phyloP scores from a whole-genome alignment of 1,284 basidiomycete species.

The Rhodotorula sp. region DNA sequence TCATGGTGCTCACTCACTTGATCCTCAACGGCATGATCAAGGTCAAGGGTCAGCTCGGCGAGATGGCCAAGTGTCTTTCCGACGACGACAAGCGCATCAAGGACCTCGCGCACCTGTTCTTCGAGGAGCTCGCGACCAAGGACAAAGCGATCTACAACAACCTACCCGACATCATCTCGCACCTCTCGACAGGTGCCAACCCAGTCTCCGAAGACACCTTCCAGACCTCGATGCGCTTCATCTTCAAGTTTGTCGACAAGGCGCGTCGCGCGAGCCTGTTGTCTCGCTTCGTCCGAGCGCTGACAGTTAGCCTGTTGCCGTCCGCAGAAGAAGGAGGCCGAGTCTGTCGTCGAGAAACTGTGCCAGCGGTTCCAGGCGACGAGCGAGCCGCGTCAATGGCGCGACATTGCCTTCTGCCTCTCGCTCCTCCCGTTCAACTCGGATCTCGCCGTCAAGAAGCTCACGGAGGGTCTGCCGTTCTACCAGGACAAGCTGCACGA shows the following conservation, averaged over 20 bases:
- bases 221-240: slow-evolving; percentile 89
- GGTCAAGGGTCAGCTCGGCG: slow-evolving; percentile 96
- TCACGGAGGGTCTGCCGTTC: slow-evolving; percentile 63
- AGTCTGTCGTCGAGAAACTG: slow-evolving; percentile 89
- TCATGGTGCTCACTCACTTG: slow-evolving; percentile 97
- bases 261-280: slow-evolving; percentile 54
- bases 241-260: slow-evolving; percentile 97
- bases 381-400: slow-evolving; percentile 89
- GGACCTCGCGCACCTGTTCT: slow-evolving; percentile 95
- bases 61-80: slow-evolving; percentile 99
- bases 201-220: slow-evolving; percentile 90
- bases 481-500: slow-evolving; percentile 97
- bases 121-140: slow-evolving; percentile 89
- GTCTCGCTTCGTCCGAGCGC: no score
- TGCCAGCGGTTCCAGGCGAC: slow-evolving; percentile 90
- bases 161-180: slow-evolving; percentile 92
- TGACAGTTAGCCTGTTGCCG: not conserved
- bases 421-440: slow-evolving; percentile 95
- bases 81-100: slow-evolving; percentile 85
- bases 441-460: slow-evolving; percentile 90
- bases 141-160: slow-evolving; percentile 99
- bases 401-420: slow-evolving; percentile 94
- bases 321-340: slow-evolving; percentile 85
- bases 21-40: slow-evolving; percentile 99
- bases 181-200: slow-evolving; percentile 87